These are phyloP conservation scores for Boechera stricta DNA, from an alignment of 345 rosid genomes.

Conservation along the genomic window DNA sequence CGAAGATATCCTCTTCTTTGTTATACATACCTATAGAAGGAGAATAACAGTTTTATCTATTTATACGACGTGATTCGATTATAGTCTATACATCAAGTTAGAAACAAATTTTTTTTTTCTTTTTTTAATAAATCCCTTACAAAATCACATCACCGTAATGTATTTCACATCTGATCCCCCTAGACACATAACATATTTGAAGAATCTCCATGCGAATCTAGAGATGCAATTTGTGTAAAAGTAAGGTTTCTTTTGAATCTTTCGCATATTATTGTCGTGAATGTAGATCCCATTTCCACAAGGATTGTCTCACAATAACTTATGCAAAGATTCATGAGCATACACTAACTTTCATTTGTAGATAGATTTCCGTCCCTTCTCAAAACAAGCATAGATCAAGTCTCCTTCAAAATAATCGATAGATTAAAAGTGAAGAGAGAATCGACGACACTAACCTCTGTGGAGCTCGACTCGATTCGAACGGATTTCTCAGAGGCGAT, in stretches of 20 bases:
- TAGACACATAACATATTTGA: conserved; percentile 3
- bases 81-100: background rate
- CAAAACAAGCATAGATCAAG: no score
- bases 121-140: background rate
- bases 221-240: background rate
- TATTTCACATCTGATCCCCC: background rate
- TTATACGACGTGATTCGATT: background rate
- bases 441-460: no score
- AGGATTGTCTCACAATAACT: conserved; percentile 13
- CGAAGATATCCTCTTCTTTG: background rate
- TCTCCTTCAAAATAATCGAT: no score
- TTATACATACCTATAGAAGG: background rate
- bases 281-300: background rate
- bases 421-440: no score
- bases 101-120: no score
- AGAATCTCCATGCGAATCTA: background rate
- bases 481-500: no score
- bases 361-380: background rate
- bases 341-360: conserved; percentile 12
- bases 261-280: background rate
- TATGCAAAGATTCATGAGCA: conserved; percentile 4
- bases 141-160: background rate
- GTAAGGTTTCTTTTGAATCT: background rate
- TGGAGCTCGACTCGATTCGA: no score
- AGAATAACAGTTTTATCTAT: background rate